Base-by-base conservation (phyloP, 2,329 filamentous ascomycete genomes). In the Pseudopithomyces maydicus region DNA sequence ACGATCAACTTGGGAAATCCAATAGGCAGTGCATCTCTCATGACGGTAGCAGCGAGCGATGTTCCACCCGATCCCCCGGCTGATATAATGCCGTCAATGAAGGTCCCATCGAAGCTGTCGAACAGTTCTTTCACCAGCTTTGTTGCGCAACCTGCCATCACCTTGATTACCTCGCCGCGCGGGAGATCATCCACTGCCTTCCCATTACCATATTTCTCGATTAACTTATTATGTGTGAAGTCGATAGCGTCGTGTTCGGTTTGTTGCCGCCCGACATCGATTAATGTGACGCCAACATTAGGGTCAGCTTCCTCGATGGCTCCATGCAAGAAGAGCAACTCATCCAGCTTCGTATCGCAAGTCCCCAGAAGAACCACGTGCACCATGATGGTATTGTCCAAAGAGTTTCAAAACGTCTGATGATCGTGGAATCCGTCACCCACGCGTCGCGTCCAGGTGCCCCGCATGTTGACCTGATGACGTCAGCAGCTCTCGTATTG, bases 1-100 rank as follows among this genome's bases (percentile, higher is more conserved):
- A 90, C 85, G 51, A 91, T 87, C 43, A 91, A 63, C 66, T 91
- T 91, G 0, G 89, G 88, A 49, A 91, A 83, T 0, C 87, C 87
- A 12, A 90, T 78, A 0, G 88, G 88, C 0, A 88, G 69, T 0
- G 79, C 81, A 1, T 81, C 74, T 14, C 85, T 79, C 87, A 91
- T 90, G 0, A 86, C 81, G 0, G 81, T 76, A 0, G 87, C 80
- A 0, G 83, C 82, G 11, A 90, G 78, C 2, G 84, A 82, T 0
- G 88, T 90, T 0, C 86, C 85, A 20, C 85, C 82, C 0, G 85
- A 88, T 0, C 88, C 88, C 7, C 86, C 88, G 0, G 86, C 81
- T 0, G 80, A 81, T 12, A 90, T 74, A 14, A 88, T 80, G 1
- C 80, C 88, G 43, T 88, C 81, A 32, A 89, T 23, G 5, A n/a